phyloP scores from a whole-genome alignment of 2,329 filamentous ascomycete genomes.

The Rutstroemia sp. region DNA sequence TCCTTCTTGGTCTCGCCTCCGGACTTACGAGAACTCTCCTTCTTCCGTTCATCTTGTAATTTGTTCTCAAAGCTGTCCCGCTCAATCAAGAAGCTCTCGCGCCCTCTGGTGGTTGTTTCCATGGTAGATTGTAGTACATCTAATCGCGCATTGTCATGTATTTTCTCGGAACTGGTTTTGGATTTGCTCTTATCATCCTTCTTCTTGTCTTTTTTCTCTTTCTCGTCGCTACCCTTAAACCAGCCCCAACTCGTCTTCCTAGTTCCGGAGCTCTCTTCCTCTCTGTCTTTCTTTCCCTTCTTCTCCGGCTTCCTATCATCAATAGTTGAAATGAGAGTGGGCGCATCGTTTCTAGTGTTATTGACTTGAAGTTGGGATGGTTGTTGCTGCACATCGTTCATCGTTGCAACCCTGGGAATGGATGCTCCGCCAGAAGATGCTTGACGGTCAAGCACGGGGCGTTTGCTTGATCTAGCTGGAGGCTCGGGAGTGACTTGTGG shows the following conservation, averaged over 20 bases:
- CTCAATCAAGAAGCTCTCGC: constrained; percentile 80
- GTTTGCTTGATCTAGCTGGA: constrained; percentile 39
- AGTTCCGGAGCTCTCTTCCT: constrained; percentile 48
- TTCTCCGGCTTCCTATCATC: constrained; percentile 72
- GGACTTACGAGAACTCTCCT: constrained; percentile 67
- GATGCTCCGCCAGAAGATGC: not conserved
- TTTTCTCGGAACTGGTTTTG: constrained; percentile 47
- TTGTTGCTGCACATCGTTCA: constrained; percentile 54
- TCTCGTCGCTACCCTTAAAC: constrained; percentile 70
- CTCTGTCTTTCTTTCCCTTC: constrained; percentile 59
- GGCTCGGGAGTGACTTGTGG: constrained; percentile 35
- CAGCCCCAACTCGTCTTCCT: constrained; percentile 82
- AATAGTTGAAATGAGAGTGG: constrained; percentile 75
- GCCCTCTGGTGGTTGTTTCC: constrained; percentile 59
- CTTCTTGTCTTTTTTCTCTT: constrained; percentile 62
- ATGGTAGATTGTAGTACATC: constrained; percentile 85
- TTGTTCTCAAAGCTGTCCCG: constrained; percentile 65
- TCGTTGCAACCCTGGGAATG: constrained; percentile 13
- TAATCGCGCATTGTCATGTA: constrained; percentile 72
- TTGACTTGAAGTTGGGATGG: constrained; percentile 65
- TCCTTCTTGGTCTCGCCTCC: constrained; percentile 74
- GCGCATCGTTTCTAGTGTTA: constrained; percentile 63
- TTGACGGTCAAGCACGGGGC: constrained; percentile 32
- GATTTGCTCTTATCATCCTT: constrained; percentile 56
- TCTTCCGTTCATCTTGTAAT: constrained; percentile 74